A percentile compares a stretch with the other conserved stretches of the same genome.
Evolutionary conservation across 305 asterid species (phyloP).

Genomic region (Fraxinus velutina): DNA sequence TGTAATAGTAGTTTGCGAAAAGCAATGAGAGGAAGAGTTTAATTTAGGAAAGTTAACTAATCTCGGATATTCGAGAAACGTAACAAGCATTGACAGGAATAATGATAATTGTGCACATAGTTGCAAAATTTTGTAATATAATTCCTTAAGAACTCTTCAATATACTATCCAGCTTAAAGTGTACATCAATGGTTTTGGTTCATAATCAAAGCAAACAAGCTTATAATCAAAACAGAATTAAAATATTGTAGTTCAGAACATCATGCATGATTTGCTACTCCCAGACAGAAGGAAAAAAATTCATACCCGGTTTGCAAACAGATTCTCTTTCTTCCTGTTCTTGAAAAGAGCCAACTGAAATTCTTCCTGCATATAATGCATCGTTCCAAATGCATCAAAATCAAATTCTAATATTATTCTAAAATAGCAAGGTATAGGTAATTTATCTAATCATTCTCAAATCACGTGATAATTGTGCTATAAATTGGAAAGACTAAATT

Average conservation of each 20-base stretch:
- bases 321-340: constrained; percentile 65
- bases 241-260: neutral
- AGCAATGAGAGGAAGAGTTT: neutral
- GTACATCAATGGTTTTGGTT: neutral
- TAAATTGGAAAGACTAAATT: neutral
- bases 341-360: constrained; percentile 71
- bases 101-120: neutral
- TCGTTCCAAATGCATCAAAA: constrained; percentile 8
- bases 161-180: neutral
- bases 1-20: neutral
- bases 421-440: neutral
- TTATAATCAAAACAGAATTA: constrained; percentile 1
- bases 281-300: neutral
- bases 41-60: neutral
- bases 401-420: neutral
- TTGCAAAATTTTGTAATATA: neutral
- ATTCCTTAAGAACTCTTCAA: neutral
- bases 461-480: neutral
- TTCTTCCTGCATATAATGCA: constrained; percentile 58
- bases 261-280: neutral
- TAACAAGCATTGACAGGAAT: neutral
- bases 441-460: neutral
- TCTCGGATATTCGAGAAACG: neutral
- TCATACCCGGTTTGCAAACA: constrained; percentile 68
- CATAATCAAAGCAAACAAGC: constrained; percentile 12